Evolutionary conservation across 1,139 yeast genomes (phyloP).

Genomic region (Pichiaceae sp.): DNA sequence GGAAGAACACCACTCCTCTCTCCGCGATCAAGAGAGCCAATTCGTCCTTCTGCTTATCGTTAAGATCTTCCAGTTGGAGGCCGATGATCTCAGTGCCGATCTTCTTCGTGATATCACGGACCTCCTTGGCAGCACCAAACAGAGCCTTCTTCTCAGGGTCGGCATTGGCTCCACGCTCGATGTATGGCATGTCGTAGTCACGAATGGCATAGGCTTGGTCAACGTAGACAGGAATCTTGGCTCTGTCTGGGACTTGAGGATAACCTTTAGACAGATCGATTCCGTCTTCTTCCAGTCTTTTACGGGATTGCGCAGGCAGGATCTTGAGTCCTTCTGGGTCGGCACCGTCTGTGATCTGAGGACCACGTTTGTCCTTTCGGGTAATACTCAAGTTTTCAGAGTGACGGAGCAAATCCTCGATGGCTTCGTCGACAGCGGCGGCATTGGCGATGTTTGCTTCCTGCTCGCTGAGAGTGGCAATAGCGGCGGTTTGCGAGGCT

Average conservation of each 20-base stretch:
- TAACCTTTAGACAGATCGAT: conserved; percentile 34
- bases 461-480: background rate
- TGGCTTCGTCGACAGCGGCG: conserved; percentile 25
- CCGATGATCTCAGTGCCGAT: conserved; percentile 53
- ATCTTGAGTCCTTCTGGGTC: conserved; percentile 26
- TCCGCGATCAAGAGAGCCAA: conserved; percentile 44
- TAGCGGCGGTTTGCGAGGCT: background rate
- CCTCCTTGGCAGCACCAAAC: conserved; percentile 42
- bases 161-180: conserved; percentile 40
- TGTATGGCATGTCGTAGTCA: conserved; percentile 16
- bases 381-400: conserved; percentile 24
- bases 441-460: background rate
- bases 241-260: conserved; percentile 28
- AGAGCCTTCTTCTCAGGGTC: conserved; percentile 47
- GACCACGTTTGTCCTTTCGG: conserved; percentile 13
- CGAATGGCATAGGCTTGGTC: conserved; percentile 35
- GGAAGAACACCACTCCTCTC: conserved; percentile 40
- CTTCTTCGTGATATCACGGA: conserved; percentile 36
- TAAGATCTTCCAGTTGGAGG: conserved; percentile 39
- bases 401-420: conserved; percentile 25
- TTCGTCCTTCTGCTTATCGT: conserved; percentile 45
- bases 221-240: conserved; percentile 23
- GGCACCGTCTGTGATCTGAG: conserved; percentile 12
- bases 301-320: conserved; percentile 29
- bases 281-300: conserved; percentile 28